phyloP scores from a whole-genome alignment of 208 protist genomes.

The Trypanosoma boissoni region DNA sequence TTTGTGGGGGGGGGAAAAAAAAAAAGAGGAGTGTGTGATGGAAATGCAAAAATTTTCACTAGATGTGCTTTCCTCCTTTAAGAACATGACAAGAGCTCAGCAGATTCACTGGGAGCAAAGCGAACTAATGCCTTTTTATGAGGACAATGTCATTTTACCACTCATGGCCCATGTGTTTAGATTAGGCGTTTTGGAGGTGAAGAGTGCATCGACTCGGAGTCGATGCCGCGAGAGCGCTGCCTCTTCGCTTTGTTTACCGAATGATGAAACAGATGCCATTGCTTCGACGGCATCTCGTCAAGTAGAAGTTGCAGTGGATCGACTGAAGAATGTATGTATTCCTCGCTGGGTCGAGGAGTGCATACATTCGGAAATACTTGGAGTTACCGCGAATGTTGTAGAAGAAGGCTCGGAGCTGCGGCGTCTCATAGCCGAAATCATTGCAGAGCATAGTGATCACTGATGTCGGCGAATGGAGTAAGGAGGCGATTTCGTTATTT shows the following conservation, averaged over 20 bases:
- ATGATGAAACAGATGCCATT: too few species aligned
- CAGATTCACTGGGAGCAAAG: slow-evolving; percentile 8
- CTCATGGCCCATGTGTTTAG: neutral
- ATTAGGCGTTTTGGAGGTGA: slow-evolving; percentile 10
- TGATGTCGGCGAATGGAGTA: too few species aligned
- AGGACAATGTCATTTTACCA: neutral
- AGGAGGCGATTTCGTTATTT: too few species aligned
- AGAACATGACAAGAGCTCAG: neutral
- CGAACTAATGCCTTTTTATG: slow-evolving; percentile 4
- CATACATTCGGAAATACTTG: too few species aligned
- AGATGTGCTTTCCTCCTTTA: slow-evolving; percentile 10
- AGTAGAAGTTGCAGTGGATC: too few species aligned
- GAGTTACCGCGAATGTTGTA: too few species aligned
- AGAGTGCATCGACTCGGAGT: neutral
- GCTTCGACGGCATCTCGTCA: too few species aligned
- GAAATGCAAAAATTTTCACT: neutral
- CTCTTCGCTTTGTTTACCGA: neutral
- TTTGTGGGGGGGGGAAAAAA: neutral
- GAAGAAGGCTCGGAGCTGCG: too few species aligned
- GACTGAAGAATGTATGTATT: too few species aligned
- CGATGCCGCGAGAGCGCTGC: neutral
- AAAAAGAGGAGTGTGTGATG: neutral
- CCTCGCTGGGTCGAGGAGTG: too few species aligned
- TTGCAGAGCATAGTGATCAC: too few species aligned
- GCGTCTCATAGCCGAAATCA: too few species aligned